These are phyloP conservation scores for Suillus bovinus DNA, from an alignment of 768 basidiomycete species.

Conservation along the genomic window DNA sequence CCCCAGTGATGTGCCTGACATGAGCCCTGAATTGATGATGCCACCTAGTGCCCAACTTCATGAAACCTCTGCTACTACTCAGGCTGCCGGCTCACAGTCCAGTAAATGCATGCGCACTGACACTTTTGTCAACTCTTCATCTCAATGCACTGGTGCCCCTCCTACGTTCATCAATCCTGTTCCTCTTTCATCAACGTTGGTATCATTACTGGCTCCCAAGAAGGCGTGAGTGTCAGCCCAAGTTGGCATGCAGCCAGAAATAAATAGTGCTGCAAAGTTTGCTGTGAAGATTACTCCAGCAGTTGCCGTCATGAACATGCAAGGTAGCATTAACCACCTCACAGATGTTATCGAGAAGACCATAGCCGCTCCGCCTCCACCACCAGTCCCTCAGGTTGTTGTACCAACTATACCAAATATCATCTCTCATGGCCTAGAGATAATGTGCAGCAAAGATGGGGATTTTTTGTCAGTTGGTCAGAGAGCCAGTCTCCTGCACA, in stretches of 20 bases:
- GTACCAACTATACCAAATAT: no score
- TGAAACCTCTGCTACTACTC: not conserved
- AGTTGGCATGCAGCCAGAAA: not conserved
- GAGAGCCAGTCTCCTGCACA: no score
- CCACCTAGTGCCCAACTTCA: not conserved
- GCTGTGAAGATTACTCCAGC: not conserved
- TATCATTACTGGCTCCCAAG: not conserved
- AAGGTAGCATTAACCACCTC: not conserved
- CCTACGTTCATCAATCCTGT: not conserved
- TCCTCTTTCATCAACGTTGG: not conserved
- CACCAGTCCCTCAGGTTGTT: no score
- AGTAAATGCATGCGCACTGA: not conserved
- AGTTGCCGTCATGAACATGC: not conserved
- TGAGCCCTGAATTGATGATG: not conserved
- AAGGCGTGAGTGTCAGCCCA: not conserved
- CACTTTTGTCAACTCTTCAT: not conserved
- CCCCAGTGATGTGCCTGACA: no score
- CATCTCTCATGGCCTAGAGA: no score
- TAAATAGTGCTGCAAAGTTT: not conserved
- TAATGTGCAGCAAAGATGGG: no score
- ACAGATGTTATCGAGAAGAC: not conserved
- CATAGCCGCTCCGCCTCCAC: not conserved
- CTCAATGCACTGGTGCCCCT: not conserved
- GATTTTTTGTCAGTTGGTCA: no score
- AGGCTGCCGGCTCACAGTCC: not conserved